A percentile compares a stretch with the other conserved stretches of the same genome.
phyloP scores from a whole-genome alignment of 2,329 filamentous ascomycete species.

The Penicillium sp. region DNA sequence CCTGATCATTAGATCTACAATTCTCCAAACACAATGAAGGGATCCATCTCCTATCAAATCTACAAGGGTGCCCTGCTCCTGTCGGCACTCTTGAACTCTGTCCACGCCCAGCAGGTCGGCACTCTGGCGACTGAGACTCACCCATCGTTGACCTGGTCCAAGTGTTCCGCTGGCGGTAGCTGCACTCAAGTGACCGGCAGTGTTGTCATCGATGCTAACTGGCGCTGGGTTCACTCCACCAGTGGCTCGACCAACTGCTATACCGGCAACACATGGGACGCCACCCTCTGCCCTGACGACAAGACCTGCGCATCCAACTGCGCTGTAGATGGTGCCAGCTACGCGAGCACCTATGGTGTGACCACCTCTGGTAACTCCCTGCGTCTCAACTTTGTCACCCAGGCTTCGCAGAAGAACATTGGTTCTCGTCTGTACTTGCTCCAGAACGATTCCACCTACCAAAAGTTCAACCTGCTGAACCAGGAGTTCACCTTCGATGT shows the following conservation, averaged over 20 bases:
- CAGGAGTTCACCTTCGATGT: conserved; percentile 75
- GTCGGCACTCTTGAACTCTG: conserved; percentile 31
- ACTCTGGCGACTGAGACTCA: conserved; percentile 44
- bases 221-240: conserved; percentile 60
- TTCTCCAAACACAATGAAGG: conserved; percentile 12
- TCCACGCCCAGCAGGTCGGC: conserved; percentile 38
- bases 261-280: conserved; percentile 57
- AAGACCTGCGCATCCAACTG: conserved; percentile 59
- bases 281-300: conserved; percentile 53
- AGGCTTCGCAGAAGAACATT: conserved; percentile 38
- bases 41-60: conserved; percentile 18
- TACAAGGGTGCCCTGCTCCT: conserved; percentile 32
- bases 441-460: conserved; percentile 63
- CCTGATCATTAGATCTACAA: neutral
- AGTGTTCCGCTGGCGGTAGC: conserved; percentile 55
- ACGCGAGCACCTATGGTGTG: conserved; percentile 57
- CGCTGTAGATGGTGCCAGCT: conserved; percentile 61
- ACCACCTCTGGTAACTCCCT: conserved; percentile 55
- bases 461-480: conserved; percentile 67
- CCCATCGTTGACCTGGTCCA: conserved; percentile 58
- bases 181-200: conserved; percentile 56
- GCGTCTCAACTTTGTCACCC: conserved; percentile 54
- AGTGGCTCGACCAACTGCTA: conserved; percentile 61
- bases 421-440: conserved; percentile 67
- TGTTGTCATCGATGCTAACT: conserved; percentile 62